Conservation (phyloP, 805 yeast species). For the Candida xyloterini region DNA sequence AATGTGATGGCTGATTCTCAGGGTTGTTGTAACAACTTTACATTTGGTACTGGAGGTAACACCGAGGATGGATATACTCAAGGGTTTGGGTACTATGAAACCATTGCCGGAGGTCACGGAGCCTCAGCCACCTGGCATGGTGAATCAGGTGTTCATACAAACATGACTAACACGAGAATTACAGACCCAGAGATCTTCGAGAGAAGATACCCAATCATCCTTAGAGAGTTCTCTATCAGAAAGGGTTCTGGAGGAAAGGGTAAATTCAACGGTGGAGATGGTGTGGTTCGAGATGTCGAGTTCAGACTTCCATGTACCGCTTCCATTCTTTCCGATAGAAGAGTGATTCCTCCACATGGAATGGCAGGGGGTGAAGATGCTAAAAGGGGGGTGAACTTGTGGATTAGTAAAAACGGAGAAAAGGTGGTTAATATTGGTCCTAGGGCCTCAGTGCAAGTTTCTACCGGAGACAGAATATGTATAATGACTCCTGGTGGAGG, state of each 20-base stretch:
- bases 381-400: slow-evolving; percentile 39
- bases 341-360: slow-evolving; percentile 54
- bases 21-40: slow-evolving; percentile 92
- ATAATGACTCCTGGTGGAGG: slow-evolving; percentile 86
- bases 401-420: slow-evolving; percentile 24
- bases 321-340: slow-evolving; percentile 48
- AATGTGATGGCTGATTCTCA: slow-evolving; percentile 92
- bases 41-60: slow-evolving; percentile 80
- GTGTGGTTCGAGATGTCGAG: slow-evolving; percentile 44
- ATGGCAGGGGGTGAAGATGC: slow-evolving; percentile 52
- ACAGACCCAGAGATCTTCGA: slow-evolving; percentile 56
- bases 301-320: slow-evolving; percentile 42
- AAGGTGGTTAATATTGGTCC: slow-evolving; percentile 61
- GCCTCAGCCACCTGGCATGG: slow-evolving; percentile 35
- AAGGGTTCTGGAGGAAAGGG: slow-evolving; percentile 49
- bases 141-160: slow-evolving; percentile 52
- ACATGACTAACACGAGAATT: slow-evolving; percentile 30
- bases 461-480: slow-evolving; percentile 61
- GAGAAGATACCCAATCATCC: slow-evolving; percentile 47
- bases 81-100: slow-evolving; percentile 87
- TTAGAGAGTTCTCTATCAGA: slow-evolving; percentile 45
- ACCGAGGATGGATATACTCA: slow-evolving; percentile 46
- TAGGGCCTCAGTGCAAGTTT: slow-evolving; percentile 55
- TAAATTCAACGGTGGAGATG: slow-evolving; percentile 48
- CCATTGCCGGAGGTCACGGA: slow-evolving; percentile 56